A percentile compares a stretch with the other conserved stretches of the same genome.
phyloP scores from a whole-genome alignment of 768 basidiomycete genomes.

The Boletus insuetus region DNA sequence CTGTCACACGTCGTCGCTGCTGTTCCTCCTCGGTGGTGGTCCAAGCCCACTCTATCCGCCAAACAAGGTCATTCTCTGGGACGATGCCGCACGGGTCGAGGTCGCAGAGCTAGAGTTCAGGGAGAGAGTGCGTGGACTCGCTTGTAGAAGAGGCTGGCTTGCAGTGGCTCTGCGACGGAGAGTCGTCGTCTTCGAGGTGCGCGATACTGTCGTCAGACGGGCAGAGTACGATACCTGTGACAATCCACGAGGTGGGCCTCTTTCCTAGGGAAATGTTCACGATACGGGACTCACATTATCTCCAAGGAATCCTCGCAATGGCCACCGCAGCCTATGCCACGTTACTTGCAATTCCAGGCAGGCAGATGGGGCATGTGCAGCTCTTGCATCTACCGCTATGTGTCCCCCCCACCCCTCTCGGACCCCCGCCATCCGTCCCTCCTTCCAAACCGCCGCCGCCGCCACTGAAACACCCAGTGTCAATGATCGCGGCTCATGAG shows the following conservation, averaged over 20 bases:
- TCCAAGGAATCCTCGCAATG: conserved; percentile 71
- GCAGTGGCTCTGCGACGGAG: conserved; percentile 77
- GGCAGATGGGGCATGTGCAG: conserved; percentile 86
- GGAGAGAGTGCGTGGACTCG: conserved; percentile 76
- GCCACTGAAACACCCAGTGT: conserved; percentile 61
- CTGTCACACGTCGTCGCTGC: conserved; percentile 74
- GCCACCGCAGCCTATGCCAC: conserved; percentile 78
- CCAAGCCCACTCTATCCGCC: conserved; percentile 86
- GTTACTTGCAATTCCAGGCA: conserved; percentile 80
- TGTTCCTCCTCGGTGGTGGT: conserved; percentile 87
- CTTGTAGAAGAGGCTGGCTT: conserved; percentile 81
- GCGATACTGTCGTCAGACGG: conserved; percentile 57
- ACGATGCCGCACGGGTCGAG: conserved; percentile 71
- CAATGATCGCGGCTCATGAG: conserved; percentile 83
- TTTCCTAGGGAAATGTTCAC: conserved; percentile 3
- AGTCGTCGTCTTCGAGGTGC: conserved; percentile 76
- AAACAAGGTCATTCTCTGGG: conserved; percentile 91
- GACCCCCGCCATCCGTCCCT: conserved; percentile 52
- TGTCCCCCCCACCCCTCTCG: conserved; percentile 52
- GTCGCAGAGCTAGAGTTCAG: conserved; percentile 89
- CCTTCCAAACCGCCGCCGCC: conserved; percentile 56
- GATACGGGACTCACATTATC: background rate
- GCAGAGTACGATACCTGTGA: conserved; percentile 86
- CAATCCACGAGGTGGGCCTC: conserved; percentile 69
- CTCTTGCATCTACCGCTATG: conserved; percentile 83